Percentiles rank a stretch among this genome's conserved stretches.
Evolutionary conservation across 2,329 filamentous ascomycete genomes (phyloP).

Genomic region (Phaeosphaeria sp.): DNA sequence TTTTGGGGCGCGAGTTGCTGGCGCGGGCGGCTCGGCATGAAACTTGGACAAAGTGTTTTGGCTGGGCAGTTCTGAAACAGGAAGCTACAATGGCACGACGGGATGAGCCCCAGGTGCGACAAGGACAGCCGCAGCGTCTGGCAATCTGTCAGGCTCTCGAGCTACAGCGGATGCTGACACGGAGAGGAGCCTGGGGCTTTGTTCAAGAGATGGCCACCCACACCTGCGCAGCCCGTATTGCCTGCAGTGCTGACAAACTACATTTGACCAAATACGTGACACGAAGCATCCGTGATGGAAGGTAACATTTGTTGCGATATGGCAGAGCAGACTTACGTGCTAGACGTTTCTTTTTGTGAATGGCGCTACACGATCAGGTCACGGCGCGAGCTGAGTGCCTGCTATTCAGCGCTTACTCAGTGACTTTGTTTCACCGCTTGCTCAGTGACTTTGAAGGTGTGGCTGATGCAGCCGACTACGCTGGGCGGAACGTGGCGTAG

Average conservation of each 20-base stretch:
- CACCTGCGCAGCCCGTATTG: not conserved
- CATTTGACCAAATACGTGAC: not conserved
- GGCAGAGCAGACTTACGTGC: not conserved
- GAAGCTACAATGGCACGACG: slow-evolving; percentile 23
- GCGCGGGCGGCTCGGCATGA: not conserved
- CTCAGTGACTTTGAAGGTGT: not conserved
- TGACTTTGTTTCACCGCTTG: not conserved
- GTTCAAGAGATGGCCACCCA: not conserved
- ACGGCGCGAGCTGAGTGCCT: not conserved
- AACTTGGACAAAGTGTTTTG: slow-evolving; percentile 17
- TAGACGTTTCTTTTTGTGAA: not conserved
- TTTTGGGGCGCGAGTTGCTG: not conserved
- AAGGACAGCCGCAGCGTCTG: slow-evolving; percentile 26
- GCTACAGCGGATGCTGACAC: not conserved
- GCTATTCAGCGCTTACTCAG: not conserved
- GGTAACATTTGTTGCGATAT: not conserved
- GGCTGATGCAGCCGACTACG: too few relatives aligned
- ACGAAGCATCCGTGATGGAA: not conserved
- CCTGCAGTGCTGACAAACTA: not conserved
- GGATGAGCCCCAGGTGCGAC: slow-evolving; percentile 31
- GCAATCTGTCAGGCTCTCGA: not conserved
- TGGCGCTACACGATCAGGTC: not conserved
- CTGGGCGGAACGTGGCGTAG: too few relatives aligned
- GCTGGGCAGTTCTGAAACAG: slow-evolving; percentile 32
- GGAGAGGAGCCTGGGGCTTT: not conserved